These are phyloP conservation scores for Oryza australiensis DNA, from an alignment of 176 grass and related monocot genomes.

Conservation along the genomic window DNA sequence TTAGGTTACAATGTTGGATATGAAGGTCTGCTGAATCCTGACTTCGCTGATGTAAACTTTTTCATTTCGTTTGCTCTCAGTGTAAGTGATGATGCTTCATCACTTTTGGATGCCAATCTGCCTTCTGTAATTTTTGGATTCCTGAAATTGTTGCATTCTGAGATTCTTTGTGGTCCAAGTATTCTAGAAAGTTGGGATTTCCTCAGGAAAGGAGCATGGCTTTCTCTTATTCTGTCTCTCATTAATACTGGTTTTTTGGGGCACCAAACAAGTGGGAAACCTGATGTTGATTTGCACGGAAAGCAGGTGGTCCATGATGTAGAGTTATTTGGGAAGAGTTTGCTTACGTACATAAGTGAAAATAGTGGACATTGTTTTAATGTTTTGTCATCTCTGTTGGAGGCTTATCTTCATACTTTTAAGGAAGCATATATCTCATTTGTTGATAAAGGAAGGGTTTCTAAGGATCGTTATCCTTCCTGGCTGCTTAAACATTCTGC, in stretches of 20 bases:
- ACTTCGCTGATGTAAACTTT: slow-evolving; percentile 54
- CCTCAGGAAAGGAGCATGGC: slow-evolving; percentile 62
- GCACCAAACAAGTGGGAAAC: slow-evolving; percentile 36
- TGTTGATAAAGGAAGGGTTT: slow-evolving; percentile 40
- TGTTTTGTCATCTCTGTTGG: slow-evolving; percentile 69
- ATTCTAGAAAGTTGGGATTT: slow-evolving; percentile 64
- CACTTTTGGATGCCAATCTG: slow-evolving; percentile 48
- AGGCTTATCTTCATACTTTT: slow-evolving; percentile 58
- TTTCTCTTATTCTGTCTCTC: slow-evolving; percentile 77
- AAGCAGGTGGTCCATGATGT: slow-evolving; percentile 21
- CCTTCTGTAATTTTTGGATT: slow-evolving; percentile 51
- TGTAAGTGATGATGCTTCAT: slow-evolving; percentile 36
- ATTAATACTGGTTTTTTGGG: slow-evolving; percentile 57
- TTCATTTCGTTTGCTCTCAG: slow-evolving; percentile 64
- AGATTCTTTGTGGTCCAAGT: slow-evolving; percentile 48
- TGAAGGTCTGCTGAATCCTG: slow-evolving; percentile 56
- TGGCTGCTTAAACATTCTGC: slow-evolving; percentile 69
- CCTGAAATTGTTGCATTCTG: slow-evolving; percentile 58
- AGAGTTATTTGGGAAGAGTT: slow-evolving; percentile 49
- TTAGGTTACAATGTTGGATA: slow-evolving; percentile 35
- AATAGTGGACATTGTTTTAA: slow-evolving; percentile 45
- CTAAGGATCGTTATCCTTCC: slow-evolving; percentile 57
- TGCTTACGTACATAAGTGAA: slow-evolving; percentile 53
- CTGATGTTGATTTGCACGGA: slow-evolving; percentile 17
- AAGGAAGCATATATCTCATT: slow-evolving; percentile 61